Base-by-base conservation (phyloP, 495 filamentous ascomycete species). In the Geoglossum glabrum region DNA sequence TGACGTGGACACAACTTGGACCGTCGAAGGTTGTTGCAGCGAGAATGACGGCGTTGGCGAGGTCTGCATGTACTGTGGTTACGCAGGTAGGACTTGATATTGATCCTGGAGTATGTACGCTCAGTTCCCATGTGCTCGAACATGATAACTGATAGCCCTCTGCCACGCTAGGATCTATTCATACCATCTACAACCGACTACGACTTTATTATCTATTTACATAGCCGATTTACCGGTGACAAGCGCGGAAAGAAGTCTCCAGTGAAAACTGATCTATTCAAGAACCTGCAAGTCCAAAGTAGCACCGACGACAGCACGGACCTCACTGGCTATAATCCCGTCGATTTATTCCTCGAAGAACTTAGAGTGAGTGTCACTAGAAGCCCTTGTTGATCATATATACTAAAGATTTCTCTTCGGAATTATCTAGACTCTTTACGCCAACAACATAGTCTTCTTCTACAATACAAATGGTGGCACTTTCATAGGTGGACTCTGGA, bases 11-110 rank as follows among this genome's bases (percentile, higher is more conserved):
- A 0, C 79, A 83, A 34, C 68, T 71, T 50, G 73, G 75, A 61
- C 89, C 88, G 0, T 73, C 81, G 5, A 92, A 85, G 64, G 85
- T 97, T 25, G 82, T 89, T 10, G 93, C 90, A 4, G 74, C 82
- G 36, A 79, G 90, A 15, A 86, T 97, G 76, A 86, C 85, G 0
- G 76, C 76, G 3, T 71, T 98, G 7, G 88, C 92, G 0, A 80
- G 80, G 61, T 81, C 83, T 17, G 86, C 85, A 2, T 77, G 76
- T 58, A 76, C 74, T 47, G 61, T 80, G 1, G 67, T 86, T 3
- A 77, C 77, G 49, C 76, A 79, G 21, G 65, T 82, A 50, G 76
- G 72, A 8, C 56, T 76, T 3, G 68, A 73, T n/a, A 67, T 87
- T 23, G 76, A 86, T 57, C 64, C 70, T 9, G 33, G 30, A 19